Evolutionary conservation across 2,329 filamentous ascomycete species (phyloP), one percentile per base, ranked within the genome.

Genomic region (Aureobasidium sp.): DNA sequence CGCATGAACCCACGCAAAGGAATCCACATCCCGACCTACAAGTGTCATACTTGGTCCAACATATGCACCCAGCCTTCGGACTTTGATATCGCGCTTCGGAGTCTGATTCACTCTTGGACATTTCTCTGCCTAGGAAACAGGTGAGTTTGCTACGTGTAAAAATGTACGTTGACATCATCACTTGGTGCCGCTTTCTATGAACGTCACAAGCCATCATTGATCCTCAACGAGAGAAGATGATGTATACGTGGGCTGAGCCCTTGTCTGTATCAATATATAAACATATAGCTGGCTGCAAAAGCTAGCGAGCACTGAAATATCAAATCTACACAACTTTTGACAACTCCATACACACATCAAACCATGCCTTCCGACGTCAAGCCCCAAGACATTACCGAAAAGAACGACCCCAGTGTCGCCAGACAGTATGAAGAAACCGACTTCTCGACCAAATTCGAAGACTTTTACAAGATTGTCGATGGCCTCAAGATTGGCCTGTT

Each of bases 351-450:
- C 6, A 11, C 19, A 27, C n/a, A 40, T 27, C 55, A 62, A 65
- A 74, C 64, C 21, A 77, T 77, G 74, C 72, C 73, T 38, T 70
- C 74, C 49, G 53, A 59, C 55, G 62, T 74, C 38, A 72, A 63
- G 38, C 42, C 60, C 17, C 56, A 61, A 53, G 71, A 76, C 56
- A 60, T 76, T 60, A 63, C 68, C 57, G 68, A 70, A 37, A 58
- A 70, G 55, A 70, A 63, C 40, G 74, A 77, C 59, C 73, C 74
- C 22, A 71, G 71, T 2, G 71, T 76, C 53, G 58, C 69, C n/a
- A 76, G 75, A 61, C 74, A 77, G 61, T 75, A 68, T 50, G 74
- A 77, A 61, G 65, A 61, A 47, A 69, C 72, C 4, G 67, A 72
- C 22, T 67, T 67, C 27, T 66, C 68, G n/a, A 60, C 72, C 57